phyloP scores from a whole-genome alignment of 352 stramenopile genomes.

The Pythium phragmitis region DNA sequence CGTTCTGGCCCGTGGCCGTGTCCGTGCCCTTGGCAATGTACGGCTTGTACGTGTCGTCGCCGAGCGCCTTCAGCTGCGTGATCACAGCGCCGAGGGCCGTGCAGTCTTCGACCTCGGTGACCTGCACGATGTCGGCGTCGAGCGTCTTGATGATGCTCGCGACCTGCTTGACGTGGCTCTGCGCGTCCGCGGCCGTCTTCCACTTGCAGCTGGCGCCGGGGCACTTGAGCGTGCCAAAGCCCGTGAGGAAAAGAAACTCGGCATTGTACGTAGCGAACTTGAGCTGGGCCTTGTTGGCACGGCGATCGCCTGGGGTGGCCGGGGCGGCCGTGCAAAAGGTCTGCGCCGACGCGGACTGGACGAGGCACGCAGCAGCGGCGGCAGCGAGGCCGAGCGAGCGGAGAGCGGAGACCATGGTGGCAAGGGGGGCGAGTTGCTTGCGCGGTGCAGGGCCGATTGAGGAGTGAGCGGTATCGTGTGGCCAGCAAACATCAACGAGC shows the following conservation, averaged over 20 bases:
- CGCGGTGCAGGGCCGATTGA: conserved; percentile 22
- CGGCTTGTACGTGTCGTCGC: conserved; percentile 57
- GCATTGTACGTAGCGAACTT: conserved; percentile 68
- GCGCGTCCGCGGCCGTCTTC: conserved; percentile 36
- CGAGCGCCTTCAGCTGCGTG: conserved; percentile 40
- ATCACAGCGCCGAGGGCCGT: conserved; percentile 51
- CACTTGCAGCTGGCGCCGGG: conserved; percentile 54
- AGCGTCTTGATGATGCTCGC: conserved; percentile 48
- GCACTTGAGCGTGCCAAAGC: conserved; percentile 40
- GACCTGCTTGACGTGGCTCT: conserved; percentile 52
- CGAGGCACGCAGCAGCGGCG: conserved; percentile 5
- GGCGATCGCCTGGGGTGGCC: conserved; percentile 39
- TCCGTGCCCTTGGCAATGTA: conserved; percentile 61
- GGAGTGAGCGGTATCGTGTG: conserved; percentile 23
- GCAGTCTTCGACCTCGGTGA: conserved; percentile 69
- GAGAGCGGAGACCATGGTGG: conserved; percentile 39
- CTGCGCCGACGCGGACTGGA: conserved; percentile 29
- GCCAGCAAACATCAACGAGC: not conserved
- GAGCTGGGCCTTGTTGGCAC: conserved; percentile 47
- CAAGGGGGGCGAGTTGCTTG: conserved; percentile 4
- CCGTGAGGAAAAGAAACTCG: conserved; percentile 57
- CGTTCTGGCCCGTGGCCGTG: conserved; percentile 69
- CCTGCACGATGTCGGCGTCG: conserved; percentile 63
- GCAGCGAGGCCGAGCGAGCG: conserved; percentile 25
- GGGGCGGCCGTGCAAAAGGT: conserved; percentile 53